A percentile compares a stretch with the other conserved stretches of the same genome.
phyloP scores from a whole-genome alignment of 306 rosid genomes.

The Sphenostylis stenocarpa region DNA sequence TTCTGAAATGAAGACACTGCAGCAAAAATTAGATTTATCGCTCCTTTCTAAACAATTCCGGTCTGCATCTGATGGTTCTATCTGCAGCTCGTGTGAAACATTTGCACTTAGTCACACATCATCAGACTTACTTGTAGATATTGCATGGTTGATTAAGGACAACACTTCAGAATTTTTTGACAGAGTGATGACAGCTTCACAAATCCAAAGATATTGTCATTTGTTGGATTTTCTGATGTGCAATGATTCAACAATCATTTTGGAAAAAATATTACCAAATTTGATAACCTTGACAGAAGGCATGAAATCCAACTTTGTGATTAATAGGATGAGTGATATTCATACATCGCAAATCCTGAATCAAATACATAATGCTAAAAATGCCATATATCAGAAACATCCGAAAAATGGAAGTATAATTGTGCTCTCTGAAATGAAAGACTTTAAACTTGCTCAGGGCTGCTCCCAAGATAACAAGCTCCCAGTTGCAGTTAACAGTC shows the following conservation, averaged over 20 bases:
- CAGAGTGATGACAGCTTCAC: conserved; percentile 53
- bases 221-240: conserved; percentile 69
- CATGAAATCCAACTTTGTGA: conserved; percentile 35
- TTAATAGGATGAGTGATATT: conserved; percentile 39
- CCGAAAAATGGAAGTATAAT: conserved; percentile 32
- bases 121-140: conserved; percentile 74
- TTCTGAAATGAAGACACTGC: conserved; percentile 67
- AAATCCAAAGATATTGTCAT: conserved; percentile 67
- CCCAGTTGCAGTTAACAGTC: conserved; percentile 37
- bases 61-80: conserved; percentile 41
- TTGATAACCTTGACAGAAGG: conserved; percentile 47
- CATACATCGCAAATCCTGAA: conserved; percentile 52
- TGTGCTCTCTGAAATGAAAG: conserved; percentile 38
- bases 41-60: conserved; percentile 45
- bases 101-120: conserved; percentile 49
- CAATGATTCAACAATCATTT: conserved; percentile 62
- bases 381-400: conserved; percentile 45
- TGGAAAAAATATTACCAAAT: conserved; percentile 68
- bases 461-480: conserved; percentile 37
- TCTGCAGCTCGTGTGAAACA: conserved; percentile 56
- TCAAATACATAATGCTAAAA: conserved; percentile 50
- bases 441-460: conserved; percentile 40
- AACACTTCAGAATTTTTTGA: conserved; percentile 62
- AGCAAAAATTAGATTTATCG: conserved; percentile 53
- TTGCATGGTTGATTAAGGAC: conserved; percentile 88